phyloP scores from a whole-genome alignment of 2,329 filamentous ascomycete genomes.

The Cercospora janseana region DNA sequence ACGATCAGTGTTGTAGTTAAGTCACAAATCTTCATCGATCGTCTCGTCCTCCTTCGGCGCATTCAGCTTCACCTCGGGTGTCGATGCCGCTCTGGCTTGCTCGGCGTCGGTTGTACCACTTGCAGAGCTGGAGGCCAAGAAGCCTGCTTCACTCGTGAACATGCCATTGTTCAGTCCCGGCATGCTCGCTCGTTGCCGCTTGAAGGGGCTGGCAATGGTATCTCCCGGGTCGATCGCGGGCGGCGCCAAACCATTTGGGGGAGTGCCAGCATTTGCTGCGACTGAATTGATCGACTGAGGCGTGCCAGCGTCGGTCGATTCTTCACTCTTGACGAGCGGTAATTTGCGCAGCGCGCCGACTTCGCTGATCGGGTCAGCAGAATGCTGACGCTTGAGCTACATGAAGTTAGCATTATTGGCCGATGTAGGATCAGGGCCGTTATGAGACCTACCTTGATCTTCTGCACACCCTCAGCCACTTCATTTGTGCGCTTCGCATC shows the following conservation, averaged over 20 bases:
- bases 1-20: background rate
- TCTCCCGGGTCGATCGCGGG: constrained; percentile 45
- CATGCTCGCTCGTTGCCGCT: constrained; percentile 68
- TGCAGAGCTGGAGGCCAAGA: constrained; percentile 21
- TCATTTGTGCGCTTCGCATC: constrained; percentile 71
- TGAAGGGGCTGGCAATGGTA: constrained; percentile 67
- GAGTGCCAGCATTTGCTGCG: constrained; percentile 34
- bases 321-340: constrained; percentile 39
- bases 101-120: constrained; percentile 16
- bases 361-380: constrained; percentile 62
- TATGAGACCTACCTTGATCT: constrained; percentile 65
- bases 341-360: constrained; percentile 43
- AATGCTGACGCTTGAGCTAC: constrained; percentile 79
- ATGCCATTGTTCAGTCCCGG: constrained; percentile 37
- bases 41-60: constrained; percentile 36
- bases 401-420: constrained; percentile 24
- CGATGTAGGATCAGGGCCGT: background rate
- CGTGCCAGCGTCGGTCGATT: constrained; percentile 46
- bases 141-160: constrained; percentile 22
- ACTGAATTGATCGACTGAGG: constrained; percentile 38
- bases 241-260: constrained; percentile 33
- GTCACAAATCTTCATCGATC: constrained; percentile 48
- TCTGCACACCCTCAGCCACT: constrained; percentile 74
- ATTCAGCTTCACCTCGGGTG: constrained; percentile 27
- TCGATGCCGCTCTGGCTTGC: constrained; percentile 36